Base-by-base conservation (phyloP, 2,329 filamentous ascomycete genomes). In the Dryadomyces quercus-mongolicae region DNA sequence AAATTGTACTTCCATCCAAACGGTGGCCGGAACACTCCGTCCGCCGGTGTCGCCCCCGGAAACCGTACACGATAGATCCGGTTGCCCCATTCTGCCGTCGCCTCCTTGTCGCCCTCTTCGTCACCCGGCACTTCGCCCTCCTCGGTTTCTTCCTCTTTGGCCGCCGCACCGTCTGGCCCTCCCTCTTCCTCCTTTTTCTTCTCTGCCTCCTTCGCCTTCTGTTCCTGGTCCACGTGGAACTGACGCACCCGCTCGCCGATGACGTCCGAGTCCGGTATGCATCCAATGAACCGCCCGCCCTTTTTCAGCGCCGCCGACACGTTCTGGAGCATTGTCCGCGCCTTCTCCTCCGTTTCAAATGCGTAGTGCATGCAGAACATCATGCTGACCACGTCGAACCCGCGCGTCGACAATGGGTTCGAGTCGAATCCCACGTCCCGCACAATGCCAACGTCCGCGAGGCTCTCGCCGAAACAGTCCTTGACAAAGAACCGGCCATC, bases 291-390 rank as follows among this genome's bases (percentile, higher is more conserved):
- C 42, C 90, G 83, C 1, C 93, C 93, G 22, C 93, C 93, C 66
- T 97, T 96, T 68, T 92, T 95, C 63, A 98, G 70, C 2, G 87
- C 81, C 1, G 90, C 87, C 0, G 93, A 85, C 3, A 98, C 92
- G 64, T 98, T 98, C 63, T 84, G 81, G 54, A 98, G 77, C 93
- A 98, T 97, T 58, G 82, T 87, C 47, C 89, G 82, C 2, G 92
- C 89, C 68, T 95, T 94, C 49, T 82, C 80, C 68, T 98, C 92
- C 52, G 77, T 88, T 72, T 97, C 93, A 62, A 97, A 98, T 6
- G 93, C 91, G 67, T 98, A 98, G 71, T 98, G 93, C 83, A 98
- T 93, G 64, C 90, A 94, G 69, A 98, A 98, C 93, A 98, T 98
- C 81, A 95, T 95, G 65, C 86, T 90, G 59, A 98, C 92, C 45